Conservation (phyloP, 164 flowering plant species). For the Liriodendron chinense region DNA sequence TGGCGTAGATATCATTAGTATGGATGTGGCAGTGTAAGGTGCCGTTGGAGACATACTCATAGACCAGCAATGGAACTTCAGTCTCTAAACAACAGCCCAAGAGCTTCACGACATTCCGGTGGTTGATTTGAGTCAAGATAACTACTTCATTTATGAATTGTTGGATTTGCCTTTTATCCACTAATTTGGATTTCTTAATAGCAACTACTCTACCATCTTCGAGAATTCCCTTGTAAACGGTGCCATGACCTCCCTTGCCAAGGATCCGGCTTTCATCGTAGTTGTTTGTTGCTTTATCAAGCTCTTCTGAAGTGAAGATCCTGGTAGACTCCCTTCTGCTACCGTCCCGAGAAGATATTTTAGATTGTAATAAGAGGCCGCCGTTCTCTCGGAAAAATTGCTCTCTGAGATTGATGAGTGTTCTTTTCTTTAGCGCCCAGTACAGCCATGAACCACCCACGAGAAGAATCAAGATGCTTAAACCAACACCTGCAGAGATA, state of each 20-base stretch:
- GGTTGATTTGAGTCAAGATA: constrained; percentile 24
- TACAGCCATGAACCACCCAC: constrained; percentile 2
- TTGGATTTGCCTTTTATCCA: constrained; percentile 21
- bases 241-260: constrained; percentile 18
- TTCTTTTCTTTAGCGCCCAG: constrained; percentile 9
- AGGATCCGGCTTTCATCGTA: constrained; percentile 6
- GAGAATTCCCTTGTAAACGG: constrained; percentile 19
- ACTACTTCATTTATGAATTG: constrained; percentile 24
- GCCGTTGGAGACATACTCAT: constrained; percentile 22
- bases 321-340: background rate
- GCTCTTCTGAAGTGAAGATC: constrained; percentile 15
- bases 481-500: background rate
- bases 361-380: background rate
- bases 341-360: background rate
- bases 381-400: constrained; percentile 7
- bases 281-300: constrained; percentile 15
- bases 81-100: constrained; percentile 28
- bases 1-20: background rate
- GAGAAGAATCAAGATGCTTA: background rate
- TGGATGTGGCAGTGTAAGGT: constrained; percentile 25
- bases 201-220: constrained; percentile 14
- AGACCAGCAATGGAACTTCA: constrained; percentile 26
- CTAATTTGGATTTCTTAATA: constrained; percentile 21
- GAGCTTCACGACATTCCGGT: constrained; percentile 26
- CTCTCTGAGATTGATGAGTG: constrained; percentile 9